Base-by-base conservation (phyloP, 208 protist species). In the Trypanosoma lewisi region DNA sequence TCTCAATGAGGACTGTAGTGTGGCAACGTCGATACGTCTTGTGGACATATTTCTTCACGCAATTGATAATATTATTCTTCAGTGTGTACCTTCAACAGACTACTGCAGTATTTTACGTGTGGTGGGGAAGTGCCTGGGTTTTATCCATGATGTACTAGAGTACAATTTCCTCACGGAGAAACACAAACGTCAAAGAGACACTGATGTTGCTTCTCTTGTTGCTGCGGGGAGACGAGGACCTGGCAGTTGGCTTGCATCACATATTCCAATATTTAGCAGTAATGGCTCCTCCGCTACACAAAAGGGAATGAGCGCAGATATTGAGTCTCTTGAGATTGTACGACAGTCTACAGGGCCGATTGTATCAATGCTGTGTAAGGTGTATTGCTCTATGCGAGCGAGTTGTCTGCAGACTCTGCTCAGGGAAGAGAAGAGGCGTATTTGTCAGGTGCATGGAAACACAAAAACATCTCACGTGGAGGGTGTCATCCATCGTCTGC, bases 301-400 rank as follows among this genome's bases (percentile, higher is more conserved):
- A 17, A 55, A 60, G 23, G 21, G 16, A 28, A 6, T 8, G 8
- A 30, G 36, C 21, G 8, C 4, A 21, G 42, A 14, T 27, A 17
- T 36, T 3, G n/a, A 11, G 2, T 4, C 2, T 45, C 30, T 25
- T 5, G 55, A 39, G 14, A 21, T 31, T 5, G 34, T 70, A 19
- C 55, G 31, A 27, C 17, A 39, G 2, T 54, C 37, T 44, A 63
- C 63, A 34, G 3, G 30, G 19, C 55, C 27, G 0, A 36, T 70
- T 58, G 45, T 70, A n/a, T 45, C 64, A 37, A 57, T 45, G 21
- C 27, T 70, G 8, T 70, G 39, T 41, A 56, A 28, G 14, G 31
- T 61, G 31, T 28, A 70, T 42, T 47, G 16, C 33, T 12, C n/a
- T 17, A 42, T 27, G 5, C 41, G 33, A 21, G 2, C 36, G 41